Conservation (phyloP, 2,329 filamentous ascomycete species). For the Onygenales sp. region DNA sequence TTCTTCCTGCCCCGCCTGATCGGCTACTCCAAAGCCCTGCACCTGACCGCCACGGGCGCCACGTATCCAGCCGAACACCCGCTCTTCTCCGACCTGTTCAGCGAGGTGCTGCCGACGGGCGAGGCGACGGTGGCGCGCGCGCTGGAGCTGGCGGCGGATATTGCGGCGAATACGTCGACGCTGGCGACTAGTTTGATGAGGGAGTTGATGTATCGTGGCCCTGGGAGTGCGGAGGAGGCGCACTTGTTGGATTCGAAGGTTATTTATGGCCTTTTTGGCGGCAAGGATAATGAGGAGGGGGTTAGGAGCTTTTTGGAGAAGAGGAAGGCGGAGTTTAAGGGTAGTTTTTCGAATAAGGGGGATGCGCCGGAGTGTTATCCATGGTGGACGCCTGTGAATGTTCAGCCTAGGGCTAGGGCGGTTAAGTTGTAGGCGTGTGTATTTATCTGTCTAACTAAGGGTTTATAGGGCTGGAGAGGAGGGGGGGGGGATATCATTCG, state of each 20-base stretch:
- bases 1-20: constrained; percentile 65
- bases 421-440: constrained; percentile 1
- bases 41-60: constrained; percentile 57
- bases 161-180: constrained; percentile 56
- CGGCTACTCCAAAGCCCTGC: constrained; percentile 53
- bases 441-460: neutral
- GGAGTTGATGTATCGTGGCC: constrained; percentile 55
- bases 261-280: constrained; percentile 31
- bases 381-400: constrained; percentile 56
- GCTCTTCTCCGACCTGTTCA: constrained; percentile 54
- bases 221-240: constrained; percentile 54
- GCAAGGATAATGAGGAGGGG: constrained; percentile 57
- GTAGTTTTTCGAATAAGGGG: constrained; percentile 38
- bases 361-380: constrained; percentile 54
- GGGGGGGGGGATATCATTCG: too few relatives aligned
- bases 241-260: constrained; percentile 54
- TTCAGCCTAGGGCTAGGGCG: constrained; percentile 9
- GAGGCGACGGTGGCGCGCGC: constrained; percentile 56
- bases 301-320: constrained; percentile 62
- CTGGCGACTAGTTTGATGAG: constrained; percentile 59
- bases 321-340: constrained; percentile 52
- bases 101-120: constrained; percentile 49
- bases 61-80: constrained; percentile 45
- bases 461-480: too few relatives aligned
- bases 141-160: constrained; percentile 56